Base-by-base conservation (phyloP, 352 stramenopile genomes). In the Globisporangium megalacanthum region DNA sequence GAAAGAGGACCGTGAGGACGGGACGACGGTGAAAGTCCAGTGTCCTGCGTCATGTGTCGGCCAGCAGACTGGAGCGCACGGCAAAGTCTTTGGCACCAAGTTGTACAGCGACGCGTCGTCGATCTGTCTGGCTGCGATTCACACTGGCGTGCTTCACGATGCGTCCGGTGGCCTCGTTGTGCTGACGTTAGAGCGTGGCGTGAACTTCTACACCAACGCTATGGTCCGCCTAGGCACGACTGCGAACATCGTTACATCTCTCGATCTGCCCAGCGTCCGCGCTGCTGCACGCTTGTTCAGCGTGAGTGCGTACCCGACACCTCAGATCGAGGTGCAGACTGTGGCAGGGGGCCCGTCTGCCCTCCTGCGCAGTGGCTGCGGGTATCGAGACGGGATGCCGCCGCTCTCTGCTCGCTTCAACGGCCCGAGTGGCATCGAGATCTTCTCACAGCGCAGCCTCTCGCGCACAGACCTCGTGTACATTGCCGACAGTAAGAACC, bases 401-500 rank as follows among this genome's bases (percentile, higher is more conserved):
- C 77, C 95, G 5, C 77, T 97, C 45, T 80, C 69, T 0, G 80
- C 91, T 8, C 75, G 73, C n/a, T 91, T 96, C 46, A 71, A 83
- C 66, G 72, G 65, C 6, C 81, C 81, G 7, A 77, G 67, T 39
- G 86, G 79, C 19, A 68, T 96, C 42, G 77, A 77, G 48, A 74
- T 89, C 29, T 91, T 85, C 65, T 69, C 73, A 0, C 64, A 73
- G 15, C 73, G 66, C 14, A 75, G 71, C 22, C 83, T 77, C 19
- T 85, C 71, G 54, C 74, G 72, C n/a, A 75, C 74, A 13, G 56
- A 79, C 15, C 58, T 89, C 49, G 60, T 98, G 41, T 92, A 91
- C 49, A 74, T 99, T 37, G 89, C 95, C 8, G 96, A 99, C 68
- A 88, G 80, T 39, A 77, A 79, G n/a, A 98, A 98, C 58, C 84